These are phyloP conservation scores for Penicillium capsulatum DNA, from an alignment of 2,329 filamentous ascomycete species.

Conservation along the genomic window DNA sequence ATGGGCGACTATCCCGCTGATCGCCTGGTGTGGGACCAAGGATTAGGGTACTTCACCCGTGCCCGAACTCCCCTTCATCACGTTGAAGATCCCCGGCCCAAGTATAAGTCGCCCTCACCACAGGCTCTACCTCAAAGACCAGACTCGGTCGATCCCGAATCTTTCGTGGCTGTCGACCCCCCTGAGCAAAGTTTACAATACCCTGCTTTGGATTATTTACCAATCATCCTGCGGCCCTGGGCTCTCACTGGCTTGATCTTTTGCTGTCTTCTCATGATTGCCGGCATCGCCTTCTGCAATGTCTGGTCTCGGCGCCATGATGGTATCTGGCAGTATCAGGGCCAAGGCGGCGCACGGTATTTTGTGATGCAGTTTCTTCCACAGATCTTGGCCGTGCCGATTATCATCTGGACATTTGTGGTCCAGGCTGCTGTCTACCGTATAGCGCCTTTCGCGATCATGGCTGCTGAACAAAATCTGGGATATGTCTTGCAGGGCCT, in stretches of 20 bases:
- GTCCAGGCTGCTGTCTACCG: conserved; percentile 71
- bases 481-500: conserved; percentile 62
- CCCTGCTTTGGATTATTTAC: conserved; percentile 63
- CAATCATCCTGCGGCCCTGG: conserved; percentile 63
- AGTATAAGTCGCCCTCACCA: conserved; percentile 30
- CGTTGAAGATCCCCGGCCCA: conserved; percentile 32
- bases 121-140: conserved; percentile 32
- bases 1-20: conserved; percentile 48
- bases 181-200: conserved; percentile 43
- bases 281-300: conserved; percentile 67
- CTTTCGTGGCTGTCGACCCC: conserved; percentile 48
- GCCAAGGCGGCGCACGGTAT: conserved; percentile 68
- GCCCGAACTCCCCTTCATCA: conserved; percentile 27
- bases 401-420: conserved; percentile 74
- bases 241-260: conserved; percentile 56
- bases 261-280: conserved; percentile 65
- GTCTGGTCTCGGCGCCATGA: conserved; percentile 60
- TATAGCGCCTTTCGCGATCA: conserved; percentile 70
- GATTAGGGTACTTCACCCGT: conserved; percentile 42
- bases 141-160: conserved; percentile 34
- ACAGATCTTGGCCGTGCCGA: conserved; percentile 65
- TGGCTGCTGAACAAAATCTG: conserved; percentile 61
- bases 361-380: conserved; percentile 85
- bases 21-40: conserved; percentile 47
- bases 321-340: conserved; percentile 65